Evolutionary conservation across 345 rosid genomes (phyloP), one percentile per base, ranked within the genome.

Genomic region (Dipteronia sinensis): DNA sequence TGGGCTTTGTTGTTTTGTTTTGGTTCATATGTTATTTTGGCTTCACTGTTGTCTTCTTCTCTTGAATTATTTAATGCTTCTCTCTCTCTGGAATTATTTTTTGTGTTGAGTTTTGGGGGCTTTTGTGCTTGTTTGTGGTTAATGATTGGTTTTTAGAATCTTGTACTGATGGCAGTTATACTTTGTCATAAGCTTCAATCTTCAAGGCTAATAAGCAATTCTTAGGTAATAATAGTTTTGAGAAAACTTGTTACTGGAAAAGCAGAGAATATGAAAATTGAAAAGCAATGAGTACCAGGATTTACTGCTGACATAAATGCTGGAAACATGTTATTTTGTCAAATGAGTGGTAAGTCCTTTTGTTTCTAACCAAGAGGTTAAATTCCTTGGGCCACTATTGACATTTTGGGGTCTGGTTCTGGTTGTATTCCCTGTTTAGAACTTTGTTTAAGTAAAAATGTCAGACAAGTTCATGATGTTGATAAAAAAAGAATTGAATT

Each of bases 41-140:
- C 76, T 12, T 73, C 44, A 15, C n/a, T 19, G 22, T 25, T 23
- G 76, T 73, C 55, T 42, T 61, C 67, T 61, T 66, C 67, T 42
- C 19, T 3, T 2, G 49, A 55, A 31, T 25, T 19, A 17, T 22
- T n/a, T 56, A 2, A 10, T 19, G 3, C 47, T n/a, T 11, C 34
- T 53, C 55, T 17, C n/a, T 53, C n/a, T 53, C 58, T 53, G n/a
- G n/a, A 53, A 53, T 53, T 53, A 46, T 46, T 46, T 46, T 46
- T 46, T 46, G 3, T 46, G 10, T 9, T 16, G 58, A 53, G 58
- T 53, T 15, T 16, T n/a, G 7, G 58, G 31, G 29, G 55, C 10
- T 46, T 49, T n/a, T 15, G 22, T 25, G 17, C 10, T 72, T 72
- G 65, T 56, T 17, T 44, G n/a, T 51, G 46, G 59, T 53, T 1